These are phyloP conservation scores for Carex arenaria DNA, from an alignment of 202 grass and related monocot genomes.

Conservation along the genomic window DNA sequence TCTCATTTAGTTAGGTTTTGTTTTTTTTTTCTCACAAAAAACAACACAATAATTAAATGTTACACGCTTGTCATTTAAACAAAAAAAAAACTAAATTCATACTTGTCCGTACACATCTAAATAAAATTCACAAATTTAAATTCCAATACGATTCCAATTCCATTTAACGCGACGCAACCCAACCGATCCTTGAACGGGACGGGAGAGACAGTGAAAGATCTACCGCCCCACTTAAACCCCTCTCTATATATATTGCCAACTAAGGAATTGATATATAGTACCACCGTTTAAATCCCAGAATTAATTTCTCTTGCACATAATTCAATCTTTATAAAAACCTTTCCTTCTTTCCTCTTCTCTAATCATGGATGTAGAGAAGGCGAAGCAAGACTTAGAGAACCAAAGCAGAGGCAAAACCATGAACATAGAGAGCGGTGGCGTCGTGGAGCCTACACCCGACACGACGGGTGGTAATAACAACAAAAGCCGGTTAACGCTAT, in stretches of 20 bases:
- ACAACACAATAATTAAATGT: background rate
- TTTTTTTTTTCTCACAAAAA: background rate
- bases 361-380: background rate
- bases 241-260: background rate
- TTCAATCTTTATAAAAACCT: background rate
- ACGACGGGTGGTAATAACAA: background rate
- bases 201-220: background rate
- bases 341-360: background rate
- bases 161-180: background rate
- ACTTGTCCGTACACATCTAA: background rate
- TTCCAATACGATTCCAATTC: background rate
- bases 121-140: background rate
- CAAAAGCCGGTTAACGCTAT: constrained; percentile 16
- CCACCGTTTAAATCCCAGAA: background rate
- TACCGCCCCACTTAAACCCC: background rate
- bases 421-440: constrained; percentile 43
- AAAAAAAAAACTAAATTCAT: background rate
- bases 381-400: background rate
- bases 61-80: background rate
- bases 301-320: background rate
- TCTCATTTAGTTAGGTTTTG: background rate
- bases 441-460: background rate
- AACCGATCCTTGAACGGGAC: background rate
- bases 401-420: constrained; percentile 22
- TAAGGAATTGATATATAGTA: background rate